Evolutionary conservation across 306 rosid species (phyloP).

Genomic region (Lablab purpureus): DNA sequence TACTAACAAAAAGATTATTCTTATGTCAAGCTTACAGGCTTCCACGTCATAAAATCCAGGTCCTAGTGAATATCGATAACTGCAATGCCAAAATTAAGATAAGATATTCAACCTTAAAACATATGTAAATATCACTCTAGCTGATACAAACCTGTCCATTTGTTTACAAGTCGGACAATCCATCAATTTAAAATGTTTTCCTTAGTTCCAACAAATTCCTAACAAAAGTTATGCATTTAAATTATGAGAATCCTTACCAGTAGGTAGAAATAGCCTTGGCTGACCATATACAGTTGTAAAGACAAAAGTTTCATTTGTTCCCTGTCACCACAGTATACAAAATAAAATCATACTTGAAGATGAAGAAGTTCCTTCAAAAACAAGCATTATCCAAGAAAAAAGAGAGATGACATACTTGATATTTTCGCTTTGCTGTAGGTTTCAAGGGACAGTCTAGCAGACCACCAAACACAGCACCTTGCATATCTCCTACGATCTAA

Average conservation of each 20-base stretch:
- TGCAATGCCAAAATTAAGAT: neutral
- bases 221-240: constrained; percentile 27
- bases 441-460: constrained; percentile 85
- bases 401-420: constrained; percentile 68
- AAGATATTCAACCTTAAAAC: constrained; percentile 11
- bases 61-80: constrained; percentile 25
- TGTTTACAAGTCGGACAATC: neutral
- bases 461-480: constrained; percentile 97
- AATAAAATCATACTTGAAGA: constrained; percentile 45
- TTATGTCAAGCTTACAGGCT: neutral
- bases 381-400: constrained; percentile 20
- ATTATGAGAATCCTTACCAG: constrained; percentile 68
- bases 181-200: constrained; percentile 13
- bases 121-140: neutral
- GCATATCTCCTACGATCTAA: constrained; percentile 89
- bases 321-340: constrained; percentile 57
- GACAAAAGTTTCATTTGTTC: constrained; percentile 87
- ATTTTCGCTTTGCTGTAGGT: constrained; percentile 87
- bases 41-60: constrained; percentile 14
- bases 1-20: neutral
- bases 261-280: constrained; percentile 94
- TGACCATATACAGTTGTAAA: constrained; percentile 91
- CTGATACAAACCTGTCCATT: neutral
- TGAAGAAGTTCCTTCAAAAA: constrained; percentile 26
- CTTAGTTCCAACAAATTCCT: constrained; percentile 30